Evolutionary conservation across 352 stramenopile genomes (phyloP).

Genomic region (Pythium coloratum): DNA sequence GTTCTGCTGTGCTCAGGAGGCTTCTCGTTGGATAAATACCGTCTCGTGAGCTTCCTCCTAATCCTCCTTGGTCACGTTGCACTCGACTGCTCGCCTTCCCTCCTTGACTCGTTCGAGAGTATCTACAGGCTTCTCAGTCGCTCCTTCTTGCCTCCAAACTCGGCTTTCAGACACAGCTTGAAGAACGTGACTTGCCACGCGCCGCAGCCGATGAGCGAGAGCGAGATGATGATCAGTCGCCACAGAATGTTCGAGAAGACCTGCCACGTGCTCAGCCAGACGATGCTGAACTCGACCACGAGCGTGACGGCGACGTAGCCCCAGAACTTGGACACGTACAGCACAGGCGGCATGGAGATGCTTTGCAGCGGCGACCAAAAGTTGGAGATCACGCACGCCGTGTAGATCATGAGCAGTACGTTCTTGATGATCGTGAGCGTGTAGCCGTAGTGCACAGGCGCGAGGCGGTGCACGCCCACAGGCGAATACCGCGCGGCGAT

Average conservation of each 20-base stretch:
- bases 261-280: slow-evolving; percentile 81
- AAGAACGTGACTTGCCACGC: slow-evolving; percentile 75
- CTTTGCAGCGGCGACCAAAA: slow-evolving; percentile 61
- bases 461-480: slow-evolving; percentile 62
- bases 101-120: background rate
- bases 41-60: background rate
- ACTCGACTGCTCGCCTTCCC: background rate
- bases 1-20: background rate
- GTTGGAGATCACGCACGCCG: slow-evolving; percentile 75
- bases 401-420: slow-evolving; percentile 75
- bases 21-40: slow-evolving; percentile 11
- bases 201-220: slow-evolving; percentile 48
- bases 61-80: background rate
- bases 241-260: slow-evolving; percentile 78
- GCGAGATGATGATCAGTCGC: slow-evolving; percentile 63
- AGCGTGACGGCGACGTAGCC: slow-evolving; percentile 48
- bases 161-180: slow-evolving; percentile 60
- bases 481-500: slow-evolving; percentile 60
- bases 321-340: slow-evolving; percentile 78
- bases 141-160: slow-evolving; percentile 83
- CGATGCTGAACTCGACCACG: slow-evolving; percentile 59
- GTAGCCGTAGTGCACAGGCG: slow-evolving; percentile 76
- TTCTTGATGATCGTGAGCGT: slow-evolving; percentile 78
- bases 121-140: slow-evolving; percentile 66
- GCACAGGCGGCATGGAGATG: slow-evolving; percentile 65